These are phyloP conservation scores for Carallia pectinifolia DNA, from an alignment of 345 rosid genomes.

Conservation along the genomic window DNA sequence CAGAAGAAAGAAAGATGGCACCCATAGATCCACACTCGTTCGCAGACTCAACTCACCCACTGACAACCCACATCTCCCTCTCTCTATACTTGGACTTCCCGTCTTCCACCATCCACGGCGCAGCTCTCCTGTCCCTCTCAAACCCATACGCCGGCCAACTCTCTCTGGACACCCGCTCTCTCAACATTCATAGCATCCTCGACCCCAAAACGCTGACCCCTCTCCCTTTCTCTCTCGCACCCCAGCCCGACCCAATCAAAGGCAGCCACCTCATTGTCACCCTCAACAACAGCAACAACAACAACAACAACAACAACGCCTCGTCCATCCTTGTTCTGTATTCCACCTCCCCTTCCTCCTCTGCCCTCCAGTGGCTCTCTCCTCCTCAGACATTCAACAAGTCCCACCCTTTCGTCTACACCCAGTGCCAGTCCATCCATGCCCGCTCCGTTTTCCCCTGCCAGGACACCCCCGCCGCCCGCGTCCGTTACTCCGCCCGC, in stretches of 20 bases:
- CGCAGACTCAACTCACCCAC: slow-evolving; percentile 68
- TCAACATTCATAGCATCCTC: slow-evolving; percentile 41
- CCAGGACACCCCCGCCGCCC: slow-evolving; percentile 93
- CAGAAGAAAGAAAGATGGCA: slow-evolving; percentile 36
- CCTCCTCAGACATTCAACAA: slow-evolving; percentile 77
- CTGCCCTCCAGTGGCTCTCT: slow-evolving; percentile 89
- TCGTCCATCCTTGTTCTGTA: slow-evolving; percentile 40
- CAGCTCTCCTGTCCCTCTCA: slow-evolving; percentile 69
- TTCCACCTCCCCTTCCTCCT: slow-evolving; percentile 66
- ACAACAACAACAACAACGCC: not conserved
- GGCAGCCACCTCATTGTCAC: slow-evolving; percentile 47
- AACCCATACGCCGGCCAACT: slow-evolving; percentile 43
- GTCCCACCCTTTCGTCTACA: slow-evolving; percentile 66
- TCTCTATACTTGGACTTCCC: slow-evolving; percentile 75
- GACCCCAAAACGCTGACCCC: slow-evolving; percentile 44
- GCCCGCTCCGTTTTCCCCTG: slow-evolving; percentile 92
- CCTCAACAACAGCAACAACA: slow-evolving; percentile 37
- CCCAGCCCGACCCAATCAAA: slow-evolving; percentile 46
- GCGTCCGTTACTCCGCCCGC: slow-evolving; percentile 58
- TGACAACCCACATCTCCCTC: slow-evolving; percentile 62
- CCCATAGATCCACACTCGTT: slow-evolving; percentile 82
- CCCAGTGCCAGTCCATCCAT: slow-evolving; percentile 87
- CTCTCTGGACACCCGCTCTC: slow-evolving; percentile 72
- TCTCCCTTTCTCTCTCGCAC: slow-evolving; percentile 47
- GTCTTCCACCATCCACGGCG: slow-evolving; percentile 66